Conservation (phyloP, 345 rosid species). For the Populus simonii region DNA sequence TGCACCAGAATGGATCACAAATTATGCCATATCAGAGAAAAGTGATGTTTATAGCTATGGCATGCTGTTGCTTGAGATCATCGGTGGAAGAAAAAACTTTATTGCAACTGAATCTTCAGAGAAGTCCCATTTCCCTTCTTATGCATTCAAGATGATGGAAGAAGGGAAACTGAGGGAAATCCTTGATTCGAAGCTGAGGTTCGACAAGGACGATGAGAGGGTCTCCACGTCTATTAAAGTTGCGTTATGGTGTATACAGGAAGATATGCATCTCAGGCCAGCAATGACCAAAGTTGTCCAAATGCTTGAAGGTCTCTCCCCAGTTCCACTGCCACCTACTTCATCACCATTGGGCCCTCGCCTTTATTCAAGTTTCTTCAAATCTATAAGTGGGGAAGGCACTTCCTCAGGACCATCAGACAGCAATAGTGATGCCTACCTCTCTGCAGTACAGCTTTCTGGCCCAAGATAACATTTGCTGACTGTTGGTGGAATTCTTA, state of each 20-base stretch:
- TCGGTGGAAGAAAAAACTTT: slow-evolving; percentile 83
- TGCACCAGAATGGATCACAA: slow-evolving; percentile 95
- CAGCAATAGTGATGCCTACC: slow-evolving; percentile 57
- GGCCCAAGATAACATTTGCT: slow-evolving; percentile 72
- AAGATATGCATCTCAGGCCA: slow-evolving; percentile 78
- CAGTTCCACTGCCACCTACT: slow-evolving; percentile 58
- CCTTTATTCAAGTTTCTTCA: slow-evolving; percentile 44
- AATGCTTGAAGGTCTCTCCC: slow-evolving; percentile 85
- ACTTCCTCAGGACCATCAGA: slow-evolving; percentile 80
- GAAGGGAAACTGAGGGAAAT: slow-evolving; percentile 71
- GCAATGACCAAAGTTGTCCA: slow-evolving; percentile 84
- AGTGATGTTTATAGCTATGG: slow-evolving; percentile 93
- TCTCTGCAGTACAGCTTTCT: slow-evolving; percentile 78
- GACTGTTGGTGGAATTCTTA: background rate
- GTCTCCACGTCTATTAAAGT: slow-evolving; percentile 55
- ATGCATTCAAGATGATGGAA: slow-evolving; percentile 85
- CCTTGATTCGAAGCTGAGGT: slow-evolving; percentile 54
- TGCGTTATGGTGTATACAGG: slow-evolving; percentile 93
- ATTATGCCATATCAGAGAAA: slow-evolving; percentile 89
- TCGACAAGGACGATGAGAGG: slow-evolving; percentile 44
- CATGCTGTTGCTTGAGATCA: slow-evolving; percentile 78
- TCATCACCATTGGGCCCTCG: slow-evolving; percentile 65
- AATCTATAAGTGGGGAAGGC: slow-evolving; percentile 53
- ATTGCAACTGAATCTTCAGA: slow-evolving; percentile 55
- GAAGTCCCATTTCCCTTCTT: slow-evolving; percentile 83